phyloP scores from a whole-genome alignment of 768 basidiomycete species.

The Fibroporia radiculosa region DNA sequence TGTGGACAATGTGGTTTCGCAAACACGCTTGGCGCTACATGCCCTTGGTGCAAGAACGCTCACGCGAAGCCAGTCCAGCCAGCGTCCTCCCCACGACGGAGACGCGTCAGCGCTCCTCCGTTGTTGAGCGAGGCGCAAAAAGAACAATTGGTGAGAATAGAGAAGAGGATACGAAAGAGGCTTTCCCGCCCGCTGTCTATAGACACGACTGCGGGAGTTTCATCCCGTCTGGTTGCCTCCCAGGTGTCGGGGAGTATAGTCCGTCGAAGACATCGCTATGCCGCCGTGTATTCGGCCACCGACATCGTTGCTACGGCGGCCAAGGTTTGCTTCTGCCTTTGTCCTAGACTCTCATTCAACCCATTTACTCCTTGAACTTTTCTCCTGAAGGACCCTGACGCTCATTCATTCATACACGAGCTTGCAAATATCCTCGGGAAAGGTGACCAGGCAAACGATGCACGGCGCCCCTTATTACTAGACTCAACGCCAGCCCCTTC shows the following conservation, averaged over 20 bases:
- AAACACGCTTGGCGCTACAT: conserved; percentile 15
- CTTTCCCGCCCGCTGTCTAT: too few relatives aligned
- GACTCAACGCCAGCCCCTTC: not conserved
- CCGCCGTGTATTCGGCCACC: conserved; percentile 11
- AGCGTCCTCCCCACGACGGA: conserved; percentile 3
- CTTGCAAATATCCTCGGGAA: conserved; percentile 3
- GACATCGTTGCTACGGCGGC: conserved; percentile 14
- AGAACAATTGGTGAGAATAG: conserved; percentile 15
- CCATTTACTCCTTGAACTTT: not conserved
- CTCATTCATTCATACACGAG: conserved; percentile 13
- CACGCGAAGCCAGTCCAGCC: conserved; percentile 9
- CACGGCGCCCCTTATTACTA: not conserved
- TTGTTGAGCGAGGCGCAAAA: conserved; percentile 22
- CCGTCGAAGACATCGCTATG: conserved; percentile 14
- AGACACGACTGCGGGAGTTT: not conserved
- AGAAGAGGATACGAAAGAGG: conserved; percentile 8
- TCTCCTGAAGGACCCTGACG: conserved; percentile 5
- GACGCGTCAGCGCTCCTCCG: conserved; percentile 17
- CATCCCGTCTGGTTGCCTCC: not conserved
- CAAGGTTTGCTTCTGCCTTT: conserved; percentile 3
- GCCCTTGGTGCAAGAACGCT: conserved; percentile 17
- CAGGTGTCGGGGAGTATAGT: conserved; percentile 1
- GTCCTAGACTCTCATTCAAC: not conserved
- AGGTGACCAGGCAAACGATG: not conserved
- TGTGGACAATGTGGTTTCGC: conserved; percentile 15